These are phyloP conservation scores for Prunus kanzakura DNA, from an alignment of 306 rosid species.

Conservation along the genomic window DNA sequence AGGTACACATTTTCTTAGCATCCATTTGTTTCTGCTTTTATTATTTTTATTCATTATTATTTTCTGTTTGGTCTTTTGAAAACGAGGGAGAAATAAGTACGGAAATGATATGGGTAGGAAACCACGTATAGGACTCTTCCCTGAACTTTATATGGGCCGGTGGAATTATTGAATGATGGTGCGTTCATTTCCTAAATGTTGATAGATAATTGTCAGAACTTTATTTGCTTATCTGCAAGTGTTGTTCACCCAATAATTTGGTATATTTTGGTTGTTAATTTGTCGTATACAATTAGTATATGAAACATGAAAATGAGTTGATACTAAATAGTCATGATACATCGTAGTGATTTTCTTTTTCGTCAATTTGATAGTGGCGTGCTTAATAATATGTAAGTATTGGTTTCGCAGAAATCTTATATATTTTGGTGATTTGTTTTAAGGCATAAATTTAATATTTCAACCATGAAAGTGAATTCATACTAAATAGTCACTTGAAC, in stretches of 20 bases:
- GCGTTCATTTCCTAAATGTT: neutral
- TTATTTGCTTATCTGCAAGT: neutral
- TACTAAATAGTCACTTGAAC: neutral
- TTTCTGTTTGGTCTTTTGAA: neutral
- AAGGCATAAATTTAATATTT: neutral
- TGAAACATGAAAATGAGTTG: neutral
- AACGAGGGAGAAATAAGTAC: neutral
- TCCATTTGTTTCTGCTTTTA: neutral
- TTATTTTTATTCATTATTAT: neutral
- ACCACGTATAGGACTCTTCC: neutral
- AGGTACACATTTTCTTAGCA: constrained; percentile 30
- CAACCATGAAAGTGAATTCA: neutral
- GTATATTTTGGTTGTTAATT: neutral
- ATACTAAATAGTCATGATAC: neutral
- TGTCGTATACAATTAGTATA: neutral
- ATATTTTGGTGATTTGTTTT: neutral
- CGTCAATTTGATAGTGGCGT: neutral
- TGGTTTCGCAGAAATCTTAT: neutral
- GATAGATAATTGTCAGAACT: neutral
- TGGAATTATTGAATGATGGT: neutral
- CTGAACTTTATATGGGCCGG: neutral
- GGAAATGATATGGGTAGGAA: neutral
- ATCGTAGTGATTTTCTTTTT: neutral
- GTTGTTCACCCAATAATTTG: neutral
- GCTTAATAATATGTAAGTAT: neutral